phyloP scores from a whole-genome alignment of 164 flowering plant genomes.

The Taxillus chinensis region DNA sequence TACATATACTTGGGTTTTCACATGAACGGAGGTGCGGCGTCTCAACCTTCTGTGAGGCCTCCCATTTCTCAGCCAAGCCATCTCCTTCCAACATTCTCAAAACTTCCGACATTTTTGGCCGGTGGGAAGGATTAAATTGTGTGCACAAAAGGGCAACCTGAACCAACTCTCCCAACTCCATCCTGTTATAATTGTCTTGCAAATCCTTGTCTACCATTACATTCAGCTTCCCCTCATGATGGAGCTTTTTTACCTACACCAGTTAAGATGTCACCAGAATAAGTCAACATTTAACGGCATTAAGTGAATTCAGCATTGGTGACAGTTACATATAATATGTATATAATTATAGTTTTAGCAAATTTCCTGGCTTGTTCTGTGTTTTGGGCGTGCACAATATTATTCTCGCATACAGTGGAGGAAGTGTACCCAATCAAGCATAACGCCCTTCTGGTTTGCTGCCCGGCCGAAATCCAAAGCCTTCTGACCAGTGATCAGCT shows the following conservation, averaged over 20 bases:
- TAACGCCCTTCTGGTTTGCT: constrained; percentile 49
- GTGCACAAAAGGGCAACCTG: constrained; percentile 75
- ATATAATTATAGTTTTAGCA: too few species aligned
- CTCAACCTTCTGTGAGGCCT: constrained; percentile 57
- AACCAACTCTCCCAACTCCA: constrained; percentile 72
- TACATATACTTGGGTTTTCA: constrained; percentile 31
- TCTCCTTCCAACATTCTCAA: constrained; percentile 77
- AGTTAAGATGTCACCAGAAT: too few species aligned
- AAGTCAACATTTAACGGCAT: too few species aligned
- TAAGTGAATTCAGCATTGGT: too few species aligned
- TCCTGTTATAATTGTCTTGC: constrained; percentile 43
- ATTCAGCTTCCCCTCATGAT: constrained; percentile 53
- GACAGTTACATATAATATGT: too few species aligned
- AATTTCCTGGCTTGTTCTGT: too few species aligned
- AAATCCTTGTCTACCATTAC: constrained; percentile 70
- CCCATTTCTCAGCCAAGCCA: constrained; percentile 83
- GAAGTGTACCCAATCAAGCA: constrained; percentile 33
- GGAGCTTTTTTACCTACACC: constrained; percentile 68
- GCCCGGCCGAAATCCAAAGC: constrained; percentile 72
- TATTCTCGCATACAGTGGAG: neutral
- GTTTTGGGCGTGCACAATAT: constrained; percentile 1
- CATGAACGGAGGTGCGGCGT: constrained; percentile 35
- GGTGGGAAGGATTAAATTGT: constrained; percentile 54
- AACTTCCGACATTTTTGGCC: constrained; percentile 79
- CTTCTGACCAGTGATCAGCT: constrained; percentile 73